A percentile compares a stretch with the other conserved stretches of the same genome.
These are phyloP conservation scores for Chenopodium suecicum DNA, from an alignment of 148 eudicot genomes.

Conservation along the genomic window DNA sequence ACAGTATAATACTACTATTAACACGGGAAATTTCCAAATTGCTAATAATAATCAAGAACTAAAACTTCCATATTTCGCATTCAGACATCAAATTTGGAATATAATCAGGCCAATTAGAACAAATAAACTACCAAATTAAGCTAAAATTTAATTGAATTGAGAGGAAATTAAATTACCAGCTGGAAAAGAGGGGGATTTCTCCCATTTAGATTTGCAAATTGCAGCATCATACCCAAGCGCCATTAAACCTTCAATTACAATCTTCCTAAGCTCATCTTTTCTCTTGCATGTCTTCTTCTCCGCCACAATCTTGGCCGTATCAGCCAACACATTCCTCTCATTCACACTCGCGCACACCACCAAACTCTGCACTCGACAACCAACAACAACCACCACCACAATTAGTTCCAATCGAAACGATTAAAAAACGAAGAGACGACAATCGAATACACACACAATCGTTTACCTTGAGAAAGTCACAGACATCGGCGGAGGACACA, in stretches of 20 bases:
- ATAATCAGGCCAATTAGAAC: neutral
- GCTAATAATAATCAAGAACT: constrained; percentile 9
- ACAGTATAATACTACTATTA: neutral
- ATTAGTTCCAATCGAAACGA: too few species aligned
- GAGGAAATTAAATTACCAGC: constrained; percentile 48
- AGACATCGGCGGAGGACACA: constrained; percentile 40
- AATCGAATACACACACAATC: too few species aligned
- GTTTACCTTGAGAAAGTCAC: constrained; percentile 62
- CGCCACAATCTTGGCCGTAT: constrained; percentile 66
- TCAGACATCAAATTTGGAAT: neutral
- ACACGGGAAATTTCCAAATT: neutral
- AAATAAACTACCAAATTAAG: neutral
- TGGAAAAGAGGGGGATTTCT: constrained; percentile 65
- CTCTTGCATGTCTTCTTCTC: constrained; percentile 55
- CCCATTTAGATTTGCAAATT: constrained; percentile 88
- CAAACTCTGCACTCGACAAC: constrained; percentile 46
- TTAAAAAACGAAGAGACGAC: too few species aligned
- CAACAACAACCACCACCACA: too few species aligned
- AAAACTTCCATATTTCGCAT: constrained; percentile 3
- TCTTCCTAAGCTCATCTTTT: constrained; percentile 54
- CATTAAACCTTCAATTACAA: constrained; percentile 57
- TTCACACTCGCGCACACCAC: constrained; percentile 54
- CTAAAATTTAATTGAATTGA: neutral
- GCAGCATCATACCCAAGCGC: constrained; percentile 67
- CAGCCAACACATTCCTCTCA: constrained; percentile 75